Base-by-base conservation (phyloP, 2,329 filamentous ascomycete genomes). In the Pseudogymnoascus sp. region DNA sequence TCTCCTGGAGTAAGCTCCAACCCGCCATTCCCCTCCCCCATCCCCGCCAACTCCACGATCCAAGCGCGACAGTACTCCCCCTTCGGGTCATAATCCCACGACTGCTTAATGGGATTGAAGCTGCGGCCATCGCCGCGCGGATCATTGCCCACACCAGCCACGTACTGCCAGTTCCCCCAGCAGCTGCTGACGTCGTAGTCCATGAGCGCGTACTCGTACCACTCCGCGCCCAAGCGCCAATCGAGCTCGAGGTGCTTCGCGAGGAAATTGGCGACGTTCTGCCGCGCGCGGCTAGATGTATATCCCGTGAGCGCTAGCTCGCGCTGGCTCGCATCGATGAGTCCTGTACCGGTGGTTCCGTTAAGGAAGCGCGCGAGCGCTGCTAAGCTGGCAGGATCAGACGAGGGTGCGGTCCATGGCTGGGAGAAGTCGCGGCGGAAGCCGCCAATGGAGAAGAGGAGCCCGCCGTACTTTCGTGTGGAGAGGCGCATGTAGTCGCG, bases 101-200 rank as follows among this genome's bases (percentile, higher is more conserved):
- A 88, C 72, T 93, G 90, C 73, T 93, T 93, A 59, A 93, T 85
- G 0, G 89, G 89, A 70, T 93, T 93, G 79, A 93, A 93, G 12
- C 89, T 83, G n/a, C 90, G 79, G 0, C 84, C 83, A 67, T 89
- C 84, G 6, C 86, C 85, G 22, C 89, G 78, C 0, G 89, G 90
- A 68, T 93, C 89, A 67, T 92, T 93, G 6, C 90, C 90, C 0
- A 93, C 89, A 0, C 90, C 90, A 0, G 89, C 82, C 0, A 90
- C 84, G 65, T 93, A 93, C 73, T 92, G 89, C 90, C 89, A 93
- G 69, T 91, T 92, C 8, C 86, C 86, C 89, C 89, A 93, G 68
- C 93, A 93, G 64, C 82, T 88, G 12, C 83, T 85, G 0, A 89
- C 81, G 68, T 93, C 90, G 71, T 93, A 91, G 72, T 95, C 90